phyloP scores from a whole-genome alignment of 2,329 filamentous ascomycete genomes.

The Aspergillus pseudoviridinutans region DNA sequence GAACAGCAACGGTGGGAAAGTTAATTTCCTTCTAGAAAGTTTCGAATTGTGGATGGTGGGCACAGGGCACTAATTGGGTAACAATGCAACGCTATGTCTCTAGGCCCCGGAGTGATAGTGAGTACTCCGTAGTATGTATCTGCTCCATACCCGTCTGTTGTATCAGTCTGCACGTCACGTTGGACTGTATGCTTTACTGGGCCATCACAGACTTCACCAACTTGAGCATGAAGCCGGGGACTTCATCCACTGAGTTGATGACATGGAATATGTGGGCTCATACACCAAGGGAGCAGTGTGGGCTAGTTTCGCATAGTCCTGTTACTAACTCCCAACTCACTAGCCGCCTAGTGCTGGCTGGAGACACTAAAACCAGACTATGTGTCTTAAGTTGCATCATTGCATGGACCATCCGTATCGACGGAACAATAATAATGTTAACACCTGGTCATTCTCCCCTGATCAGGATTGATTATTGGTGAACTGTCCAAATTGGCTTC shows the following conservation, averaged over 20 bases:
- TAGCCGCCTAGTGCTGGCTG: background rate
- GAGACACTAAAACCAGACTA: background rate
- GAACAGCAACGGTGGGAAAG: conserved; percentile 23
- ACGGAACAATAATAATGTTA: background rate
- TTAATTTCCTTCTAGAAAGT: conserved; percentile 34
- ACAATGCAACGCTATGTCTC: background rate
- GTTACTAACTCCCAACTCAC: background rate
- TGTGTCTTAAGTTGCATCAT: background rate
- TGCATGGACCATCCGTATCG: background rate
- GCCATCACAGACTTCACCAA: background rate
- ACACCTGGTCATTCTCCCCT: background rate
- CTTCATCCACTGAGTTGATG: no score
- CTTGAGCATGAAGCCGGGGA: background rate
- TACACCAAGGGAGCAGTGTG: conserved; percentile 1
- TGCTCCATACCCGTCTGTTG: no score
- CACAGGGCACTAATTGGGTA: conserved; percentile 7
- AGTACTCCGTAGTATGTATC: no score
- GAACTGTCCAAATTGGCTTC: no score
- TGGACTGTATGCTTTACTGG: conserved; percentile 13
- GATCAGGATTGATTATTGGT: background rate
- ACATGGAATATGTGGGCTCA: background rate
- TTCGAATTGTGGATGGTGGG: conserved; percentile 19
- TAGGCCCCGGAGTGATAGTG: background rate
- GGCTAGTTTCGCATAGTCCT: background rate
- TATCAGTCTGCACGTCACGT: conserved; percentile 14